Percentiles rank a stretch among this genome's conserved stretches.
phyloP scores from a whole-genome alignment of 2,329 filamentous ascomycete genomes.

The Daldinia sp. region DNA sequence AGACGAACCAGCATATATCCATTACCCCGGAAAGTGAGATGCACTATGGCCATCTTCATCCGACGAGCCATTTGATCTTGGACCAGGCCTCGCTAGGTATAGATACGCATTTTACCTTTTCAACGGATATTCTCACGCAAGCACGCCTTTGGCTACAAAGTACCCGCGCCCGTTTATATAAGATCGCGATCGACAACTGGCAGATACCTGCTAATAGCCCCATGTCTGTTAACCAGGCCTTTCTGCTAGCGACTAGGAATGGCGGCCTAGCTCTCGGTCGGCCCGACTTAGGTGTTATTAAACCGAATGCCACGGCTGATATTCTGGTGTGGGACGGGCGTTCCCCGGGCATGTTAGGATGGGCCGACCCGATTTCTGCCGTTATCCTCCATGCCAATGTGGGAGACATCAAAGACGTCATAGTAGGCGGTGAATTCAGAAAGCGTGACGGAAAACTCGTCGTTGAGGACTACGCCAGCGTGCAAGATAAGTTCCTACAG shows the following conservation, averaged over 20 bases:
- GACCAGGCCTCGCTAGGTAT: constrained; percentile 62
- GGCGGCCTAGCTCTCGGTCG: neutral
- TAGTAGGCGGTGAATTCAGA: neutral
- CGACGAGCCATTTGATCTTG: neutral
- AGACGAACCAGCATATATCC: constrained; percentile 1
- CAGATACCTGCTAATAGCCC: constrained; percentile 59
- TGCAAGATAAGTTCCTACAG: neutral
- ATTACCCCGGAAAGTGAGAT: neutral
- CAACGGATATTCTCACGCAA: constrained; percentile 62
- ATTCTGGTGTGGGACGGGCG: neutral
- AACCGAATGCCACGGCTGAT: neutral
- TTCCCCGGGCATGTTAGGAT: neutral
- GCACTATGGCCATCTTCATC: constrained; percentile 1
- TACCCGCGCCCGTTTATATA: constrained; percentile 54
- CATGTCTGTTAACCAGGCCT: constrained; percentile 64
- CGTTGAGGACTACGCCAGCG: neutral
- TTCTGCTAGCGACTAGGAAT: constrained; percentile 60
- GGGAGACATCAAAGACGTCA: neutral
- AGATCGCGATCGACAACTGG: constrained; percentile 53
- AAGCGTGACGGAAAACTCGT: constrained; percentile 1
- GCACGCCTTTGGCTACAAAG: constrained; percentile 65
- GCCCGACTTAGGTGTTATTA: neutral
- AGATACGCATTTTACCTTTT: constrained; percentile 65
- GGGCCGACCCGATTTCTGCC: neutral
- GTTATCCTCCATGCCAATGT: neutral